Percentiles rank a stretch among this genome's conserved stretches.
These are phyloP conservation scores for Chimonanthus salicifolius DNA, from an alignment of 164 flowering plant genomes.

Conservation along the genomic window DNA sequence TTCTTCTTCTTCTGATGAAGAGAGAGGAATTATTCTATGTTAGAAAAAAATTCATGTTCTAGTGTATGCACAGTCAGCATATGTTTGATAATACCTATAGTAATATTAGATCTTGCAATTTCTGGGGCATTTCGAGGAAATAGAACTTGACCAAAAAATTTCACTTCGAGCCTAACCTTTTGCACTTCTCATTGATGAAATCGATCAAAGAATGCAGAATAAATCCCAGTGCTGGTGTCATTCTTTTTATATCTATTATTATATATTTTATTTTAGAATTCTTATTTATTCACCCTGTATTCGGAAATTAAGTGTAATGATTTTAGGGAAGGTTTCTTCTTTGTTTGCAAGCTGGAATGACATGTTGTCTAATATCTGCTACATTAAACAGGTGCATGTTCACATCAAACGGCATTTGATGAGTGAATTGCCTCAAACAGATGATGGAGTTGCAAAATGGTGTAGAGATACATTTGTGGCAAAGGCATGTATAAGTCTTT, in stretches of 20 bases:
- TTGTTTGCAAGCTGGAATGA: background rate
- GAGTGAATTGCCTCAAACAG: conserved; percentile 71
- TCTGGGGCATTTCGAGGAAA: too few species aligned
- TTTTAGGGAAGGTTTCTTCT: background rate
- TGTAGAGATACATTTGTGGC: conserved; percentile 72
- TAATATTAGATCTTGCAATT: too few species aligned
- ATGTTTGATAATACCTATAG: too few species aligned
- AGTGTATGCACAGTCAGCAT: too few species aligned
- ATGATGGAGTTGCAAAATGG: conserved; percentile 75
- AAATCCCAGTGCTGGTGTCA: background rate
- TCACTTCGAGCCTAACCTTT: too few species aligned
- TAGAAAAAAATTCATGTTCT: too few species aligned
- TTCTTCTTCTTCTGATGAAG: too few species aligned
- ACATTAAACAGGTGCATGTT: conserved; percentile 58
- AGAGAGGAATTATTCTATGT: too few species aligned
- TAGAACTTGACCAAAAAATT: too few species aligned
- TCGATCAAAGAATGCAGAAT: background rate
- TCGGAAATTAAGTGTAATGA: background rate
- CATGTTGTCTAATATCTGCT: background rate
- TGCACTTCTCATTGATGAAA: too few species aligned
- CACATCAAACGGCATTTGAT: conserved; percentile 65
- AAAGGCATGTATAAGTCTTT: conserved; percentile 44
- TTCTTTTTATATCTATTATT: background rate
- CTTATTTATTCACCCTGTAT: background rate
- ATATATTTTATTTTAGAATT: too few species aligned